Evolutionary conservation across 208 protist species (phyloP).

Genomic region (Leishmania martiniquensis): DNA sequence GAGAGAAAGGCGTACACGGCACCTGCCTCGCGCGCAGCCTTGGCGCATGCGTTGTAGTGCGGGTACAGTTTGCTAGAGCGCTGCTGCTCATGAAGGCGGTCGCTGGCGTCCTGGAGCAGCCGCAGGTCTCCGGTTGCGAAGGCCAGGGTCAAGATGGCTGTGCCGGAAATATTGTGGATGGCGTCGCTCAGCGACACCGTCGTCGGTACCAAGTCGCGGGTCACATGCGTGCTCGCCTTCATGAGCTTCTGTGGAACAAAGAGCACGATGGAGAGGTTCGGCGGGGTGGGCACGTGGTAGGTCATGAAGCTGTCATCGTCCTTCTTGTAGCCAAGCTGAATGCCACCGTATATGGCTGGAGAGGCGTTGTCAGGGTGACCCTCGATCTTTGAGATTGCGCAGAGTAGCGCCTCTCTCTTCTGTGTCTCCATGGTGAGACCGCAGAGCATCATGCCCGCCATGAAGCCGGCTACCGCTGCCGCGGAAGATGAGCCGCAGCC

Average conservation of each 20-base stretch:
- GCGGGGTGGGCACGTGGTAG: conserved; percentile 79
- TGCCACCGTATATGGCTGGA: conserved; percentile 93
- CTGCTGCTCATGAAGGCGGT: conserved; percentile 88
- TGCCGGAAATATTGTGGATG: conserved; percentile 92
- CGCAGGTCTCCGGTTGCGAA: conserved; percentile 73
- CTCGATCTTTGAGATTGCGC: conserved; percentile 86
- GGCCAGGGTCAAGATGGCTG: conserved; percentile 87
- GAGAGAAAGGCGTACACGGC: conserved; percentile 85
- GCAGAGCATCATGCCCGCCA: conserved; percentile 88
- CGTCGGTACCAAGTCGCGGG: conserved; percentile 75
- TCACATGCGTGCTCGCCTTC: conserved; percentile 89
- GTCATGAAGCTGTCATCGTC: conserved; percentile 50
- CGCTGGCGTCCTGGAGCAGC: conserved; percentile 68
- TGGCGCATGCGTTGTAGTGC: conserved; percentile 72
- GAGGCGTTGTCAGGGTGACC: conserved; percentile 95
- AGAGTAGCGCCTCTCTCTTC: conserved; percentile 74
- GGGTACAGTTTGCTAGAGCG: conserved; percentile 73
- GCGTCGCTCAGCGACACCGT: conserved; percentile 75
- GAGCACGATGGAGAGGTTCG: conserved; percentile 81
- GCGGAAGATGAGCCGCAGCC: conserved; percentile 92
- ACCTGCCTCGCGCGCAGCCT: conserved; percentile 62
- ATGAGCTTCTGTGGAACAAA: conserved; percentile 90
- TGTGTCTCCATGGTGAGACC: conserved; percentile 81
- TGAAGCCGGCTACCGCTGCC: conserved; percentile 88
- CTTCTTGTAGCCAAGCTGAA: conserved; percentile 86